Base-by-base conservation (phyloP, 2,329 filamentous ascomycete genomes). In the Pestalotiopsis sp. region DNA sequence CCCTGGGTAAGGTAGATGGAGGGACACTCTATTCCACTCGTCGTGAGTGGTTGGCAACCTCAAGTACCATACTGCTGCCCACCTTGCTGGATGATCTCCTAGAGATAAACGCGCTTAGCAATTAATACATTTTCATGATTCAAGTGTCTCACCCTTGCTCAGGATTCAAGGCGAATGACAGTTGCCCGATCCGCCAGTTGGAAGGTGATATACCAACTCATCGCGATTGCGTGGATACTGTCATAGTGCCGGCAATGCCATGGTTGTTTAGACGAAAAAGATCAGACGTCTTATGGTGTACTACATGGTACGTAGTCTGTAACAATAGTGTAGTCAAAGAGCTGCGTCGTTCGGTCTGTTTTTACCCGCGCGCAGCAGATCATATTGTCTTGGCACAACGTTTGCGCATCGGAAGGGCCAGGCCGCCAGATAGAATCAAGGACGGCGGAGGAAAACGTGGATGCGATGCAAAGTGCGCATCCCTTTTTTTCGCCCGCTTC, bases 81-180 rank as follows among this genome's bases (percentile, higher is more conserved):
- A 57, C 48, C 52, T 22, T n/a, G 11, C 35, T 35, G 39, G 17
- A 48, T 44, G 39, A 38, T 17, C 39, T 63, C 39, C 24, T 14
- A 35, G 35, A 20, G 62, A 55, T 65, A 30, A 30, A 35, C 62
- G 62, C 62, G 62, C 62, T 30, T 65, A 56, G 44, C 62, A 30
- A 56, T 65, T 55, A 65, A 61, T 26, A 35, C 17, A 61, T 24
- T 58, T 35, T 35, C 58, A 40, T 3, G 56, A 58, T 13, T 58
- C 56, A 35, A 58, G 56, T 17, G 14, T 26, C 14, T 26, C 26
- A 35, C 14, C 56, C 56, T 13, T 35, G 22, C 24, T 11, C 20
- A 58, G 56, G 24, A 24, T 58, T 22, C 56, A 9, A 58, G 22
- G 22, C 17, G 13, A 26, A 58, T n/a, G 26, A 26, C 56, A 58